phyloP scores from a whole-genome alignment of 257 asterid genomes.

The Salvia rosmarinus region DNA sequence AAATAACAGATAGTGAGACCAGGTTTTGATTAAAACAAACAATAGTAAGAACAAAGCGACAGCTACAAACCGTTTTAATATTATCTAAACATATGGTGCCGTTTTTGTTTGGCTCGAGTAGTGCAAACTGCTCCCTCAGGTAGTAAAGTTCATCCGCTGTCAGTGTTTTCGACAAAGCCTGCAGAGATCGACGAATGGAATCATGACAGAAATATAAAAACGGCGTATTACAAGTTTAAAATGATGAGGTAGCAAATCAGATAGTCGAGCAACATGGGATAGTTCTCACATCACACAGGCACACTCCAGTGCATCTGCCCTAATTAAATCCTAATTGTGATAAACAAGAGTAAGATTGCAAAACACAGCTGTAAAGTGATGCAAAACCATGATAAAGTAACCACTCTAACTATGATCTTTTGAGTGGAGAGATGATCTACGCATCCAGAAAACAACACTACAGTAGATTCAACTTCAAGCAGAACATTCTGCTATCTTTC shows the following conservation, averaged over 20 bases:
- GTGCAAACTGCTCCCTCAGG: conserved; percentile 70
- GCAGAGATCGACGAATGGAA: conserved; percentile 31
- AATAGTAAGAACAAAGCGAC: not conserved
- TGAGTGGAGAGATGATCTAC: not conserved
- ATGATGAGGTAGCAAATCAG: not conserved
- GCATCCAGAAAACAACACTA: not conserved
- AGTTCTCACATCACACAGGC: not conserved
- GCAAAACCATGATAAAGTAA: not conserved
- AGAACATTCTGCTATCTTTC: not conserved
- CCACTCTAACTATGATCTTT: not conserved
- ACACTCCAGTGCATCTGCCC: not conserved
- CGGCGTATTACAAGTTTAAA: not conserved
- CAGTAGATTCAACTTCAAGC: not conserved
- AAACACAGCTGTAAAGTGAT: not conserved
- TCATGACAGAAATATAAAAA: not conserved
- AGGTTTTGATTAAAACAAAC: conserved; percentile 9
- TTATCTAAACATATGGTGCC: conserved; percentile 70
- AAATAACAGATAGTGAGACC: conserved; percentile 33
- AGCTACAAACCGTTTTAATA: conserved; percentile 60
- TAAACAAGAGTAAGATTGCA: not conserved
- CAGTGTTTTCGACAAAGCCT: conserved; percentile 82
- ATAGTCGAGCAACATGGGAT: not conserved
- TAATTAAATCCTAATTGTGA: no score
- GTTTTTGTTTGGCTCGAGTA: conserved; percentile 72
- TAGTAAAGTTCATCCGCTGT: conserved; percentile 71